A percentile compares a stretch with the other conserved stretches of the same genome.
phyloP scores from a whole-genome alignment of 805 yeast genomes.

The Lipomyces mesembrius region DNA sequence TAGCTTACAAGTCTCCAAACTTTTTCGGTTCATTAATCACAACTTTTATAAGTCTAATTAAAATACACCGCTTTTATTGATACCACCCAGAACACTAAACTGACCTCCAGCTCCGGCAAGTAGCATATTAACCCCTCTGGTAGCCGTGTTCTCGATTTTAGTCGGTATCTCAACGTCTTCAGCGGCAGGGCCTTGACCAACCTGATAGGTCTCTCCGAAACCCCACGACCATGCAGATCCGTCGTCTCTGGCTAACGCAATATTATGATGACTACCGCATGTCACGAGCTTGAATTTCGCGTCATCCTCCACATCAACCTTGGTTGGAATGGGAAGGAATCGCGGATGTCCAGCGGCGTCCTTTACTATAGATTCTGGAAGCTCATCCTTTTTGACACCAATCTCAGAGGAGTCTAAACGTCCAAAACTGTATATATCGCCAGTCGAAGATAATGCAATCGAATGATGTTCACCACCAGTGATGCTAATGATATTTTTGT shows the following conservation, averaged over 20 bases:
- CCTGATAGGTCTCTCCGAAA: constrained; percentile 94
- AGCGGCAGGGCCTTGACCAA: constrained; percentile 86
- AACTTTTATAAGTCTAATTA: background rate
- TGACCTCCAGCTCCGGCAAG: constrained; percentile 95
- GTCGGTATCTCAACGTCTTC: constrained; percentile 91
- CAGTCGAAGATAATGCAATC: constrained; percentile 69
- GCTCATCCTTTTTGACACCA: constrained; percentile 69
- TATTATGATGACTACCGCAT: constrained; percentile 89
- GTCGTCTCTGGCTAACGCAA: constrained; percentile 74
- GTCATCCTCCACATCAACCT: constrained; percentile 50
- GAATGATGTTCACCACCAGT: constrained; percentile 97
- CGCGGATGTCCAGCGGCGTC: constrained; percentile 79
- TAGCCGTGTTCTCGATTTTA: constrained; percentile 90
- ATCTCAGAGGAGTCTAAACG: constrained; percentile 91
- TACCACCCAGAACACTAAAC: constrained; percentile 87
- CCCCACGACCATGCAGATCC: constrained; percentile 97
- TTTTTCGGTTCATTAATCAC: background rate
- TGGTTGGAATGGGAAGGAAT: constrained; percentile 84
- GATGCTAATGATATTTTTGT: constrained; percentile 61
- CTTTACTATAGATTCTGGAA: constrained; percentile 73
- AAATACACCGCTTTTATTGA: constrained; percentile 34
- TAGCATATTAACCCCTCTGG: constrained; percentile 72
- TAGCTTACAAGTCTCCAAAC: background rate
- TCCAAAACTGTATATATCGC: constrained; percentile 84
- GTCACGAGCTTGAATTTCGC: constrained; percentile 53